Conservation (phyloP, 129 eudicot species). For the Flaveria linearis region DNA sequence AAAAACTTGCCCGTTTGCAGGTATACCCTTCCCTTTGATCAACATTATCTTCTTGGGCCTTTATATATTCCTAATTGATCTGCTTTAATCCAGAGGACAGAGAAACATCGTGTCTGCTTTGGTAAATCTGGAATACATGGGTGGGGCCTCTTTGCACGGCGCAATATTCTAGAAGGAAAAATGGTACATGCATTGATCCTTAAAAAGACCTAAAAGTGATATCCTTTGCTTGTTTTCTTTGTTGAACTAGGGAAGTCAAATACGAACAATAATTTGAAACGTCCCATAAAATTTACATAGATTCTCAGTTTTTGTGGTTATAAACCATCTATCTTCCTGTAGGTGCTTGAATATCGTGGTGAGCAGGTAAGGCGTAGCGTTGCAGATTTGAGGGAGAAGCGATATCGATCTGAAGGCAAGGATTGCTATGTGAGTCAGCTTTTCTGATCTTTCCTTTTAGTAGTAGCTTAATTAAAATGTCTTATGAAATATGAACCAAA, state of each 20-base stretch:
- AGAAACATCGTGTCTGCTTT: conserved; percentile 68
- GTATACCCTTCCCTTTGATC: conserved; percentile 30
- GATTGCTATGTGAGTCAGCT: conserved; percentile 58
- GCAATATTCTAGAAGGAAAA: conserved; percentile 78
- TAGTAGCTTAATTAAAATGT: background rate
- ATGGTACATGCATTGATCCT: conserved; percentile 51
- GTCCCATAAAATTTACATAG: background rate
- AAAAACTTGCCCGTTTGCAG: conserved; percentile 61
- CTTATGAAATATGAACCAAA: background rate
- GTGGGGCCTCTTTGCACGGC: conserved; percentile 97
- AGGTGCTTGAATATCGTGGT: conserved; percentile 44
- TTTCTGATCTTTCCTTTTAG: background rate
- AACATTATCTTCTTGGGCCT: background rate
- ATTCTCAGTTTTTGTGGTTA: background rate
- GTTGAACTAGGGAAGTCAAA: background rate
- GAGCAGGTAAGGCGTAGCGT: conserved; percentile 51
- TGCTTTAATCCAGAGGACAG: conserved; percentile 55
- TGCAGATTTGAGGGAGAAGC: conserved; percentile 52
- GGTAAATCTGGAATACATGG: conserved; percentile 93
- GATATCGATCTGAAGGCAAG: conserved; percentile 48
- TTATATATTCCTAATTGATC: conserved; percentile 17
- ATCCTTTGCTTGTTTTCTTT: background rate
- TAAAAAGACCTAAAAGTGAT: background rate
- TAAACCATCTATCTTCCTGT: background rate
- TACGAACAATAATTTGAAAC: background rate